These are phyloP conservation scores for Tuber melanosporum DNA, from an alignment of 495 filamentous ascomycete species.

Conservation along the genomic window DNA sequence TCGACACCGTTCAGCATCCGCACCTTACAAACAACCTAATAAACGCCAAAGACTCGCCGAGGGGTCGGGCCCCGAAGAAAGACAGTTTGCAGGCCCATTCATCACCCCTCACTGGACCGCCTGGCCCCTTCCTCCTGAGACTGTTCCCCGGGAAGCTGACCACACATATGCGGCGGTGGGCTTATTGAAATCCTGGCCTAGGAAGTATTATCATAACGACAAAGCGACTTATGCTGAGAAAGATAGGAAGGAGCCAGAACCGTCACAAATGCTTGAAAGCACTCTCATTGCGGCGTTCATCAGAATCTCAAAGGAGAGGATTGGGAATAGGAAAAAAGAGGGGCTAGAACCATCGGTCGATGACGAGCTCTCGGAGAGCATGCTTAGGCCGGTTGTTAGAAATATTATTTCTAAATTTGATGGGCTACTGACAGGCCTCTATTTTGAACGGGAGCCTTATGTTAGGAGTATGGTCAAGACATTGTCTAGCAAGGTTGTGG, in stretches of 20 bases:
- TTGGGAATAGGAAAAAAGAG: slow-evolving; percentile 5
- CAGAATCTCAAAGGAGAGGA: slow-evolving; percentile 9
- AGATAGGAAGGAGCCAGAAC: neutral
- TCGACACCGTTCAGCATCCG: neutral
- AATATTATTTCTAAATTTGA: slow-evolving; percentile 26
- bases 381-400: slow-evolving; percentile 23
- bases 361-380: slow-evolving; percentile 18
- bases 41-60: slow-evolving; percentile 7
- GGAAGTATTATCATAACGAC: slow-evolving; percentile 5
- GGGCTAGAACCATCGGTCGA: slow-evolving; percentile 12
- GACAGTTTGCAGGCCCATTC: slow-evolving; percentile 8
- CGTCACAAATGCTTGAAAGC: slow-evolving; percentile 27
- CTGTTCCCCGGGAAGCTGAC: slow-evolving; percentile 24
- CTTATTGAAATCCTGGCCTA: slow-evolving; percentile 11
- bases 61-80: neutral
- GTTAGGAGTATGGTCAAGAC: slow-evolving; percentile 9
- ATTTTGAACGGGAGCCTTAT: slow-evolving; percentile 16
- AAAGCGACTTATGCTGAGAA: slow-evolving; percentile 12
- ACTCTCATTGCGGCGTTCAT: slow-evolving; percentile 19
- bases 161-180: slow-evolving; percentile 7
- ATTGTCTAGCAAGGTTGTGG: neutral
- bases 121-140: slow-evolving; percentile 26
- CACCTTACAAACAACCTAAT: neutral
- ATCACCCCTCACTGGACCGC: slow-evolving; percentile 26
- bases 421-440: slow-evolving; percentile 16